Percentiles rank a stretch among this genome's conserved stretches.
These are phyloP conservation scores for Cordyceps militaris DNA, from an alignment of 2,329 filamentous ascomycete species.

Conservation along the genomic window DNA sequence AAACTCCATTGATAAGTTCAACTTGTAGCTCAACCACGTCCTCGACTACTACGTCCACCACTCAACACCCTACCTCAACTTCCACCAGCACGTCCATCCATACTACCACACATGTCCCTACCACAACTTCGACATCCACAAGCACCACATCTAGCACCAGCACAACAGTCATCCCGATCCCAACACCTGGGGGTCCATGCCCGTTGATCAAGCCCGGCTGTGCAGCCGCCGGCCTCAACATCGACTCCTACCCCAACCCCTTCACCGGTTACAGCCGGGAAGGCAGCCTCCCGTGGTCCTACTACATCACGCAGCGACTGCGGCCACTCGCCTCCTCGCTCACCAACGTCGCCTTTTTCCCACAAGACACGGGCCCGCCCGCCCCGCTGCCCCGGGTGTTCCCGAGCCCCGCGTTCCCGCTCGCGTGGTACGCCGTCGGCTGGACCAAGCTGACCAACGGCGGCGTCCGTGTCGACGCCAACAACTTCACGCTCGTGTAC, in stretches of 20 bases:
- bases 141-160: not conserved
- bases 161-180: not conserved
- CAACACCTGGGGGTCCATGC: constrained; percentile 3
- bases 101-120: not conserved
- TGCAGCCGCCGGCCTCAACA: constrained; percentile 8
- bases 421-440: constrained; percentile 12
- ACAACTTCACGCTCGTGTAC: constrained; percentile 21
- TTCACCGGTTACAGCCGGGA: constrained; percentile 18
- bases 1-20: not conserved
- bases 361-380: constrained; percentile 13
- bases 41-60: not conserved
- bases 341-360: constrained; percentile 16
- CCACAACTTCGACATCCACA: not conserved
- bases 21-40: not conserved
- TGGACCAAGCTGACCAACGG: constrained; percentile 14
- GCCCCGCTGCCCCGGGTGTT: not conserved
- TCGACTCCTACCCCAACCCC: constrained; percentile 19
- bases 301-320: constrained; percentile 19
- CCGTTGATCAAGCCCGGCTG: not conserved
- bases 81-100: not conserved
- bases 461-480: constrained; percentile 18
- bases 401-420: constrained; percentile 3
- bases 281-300: constrained; percentile 16
- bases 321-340: constrained; percentile 11
- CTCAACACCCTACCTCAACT: not conserved